A percentile compares a stretch with the other conserved stretches of the same genome.
These are phyloP conservation scores for Tuber calosporum DNA, from an alignment of 495 filamentous ascomycete genomes.

Conservation along the genomic window DNA sequence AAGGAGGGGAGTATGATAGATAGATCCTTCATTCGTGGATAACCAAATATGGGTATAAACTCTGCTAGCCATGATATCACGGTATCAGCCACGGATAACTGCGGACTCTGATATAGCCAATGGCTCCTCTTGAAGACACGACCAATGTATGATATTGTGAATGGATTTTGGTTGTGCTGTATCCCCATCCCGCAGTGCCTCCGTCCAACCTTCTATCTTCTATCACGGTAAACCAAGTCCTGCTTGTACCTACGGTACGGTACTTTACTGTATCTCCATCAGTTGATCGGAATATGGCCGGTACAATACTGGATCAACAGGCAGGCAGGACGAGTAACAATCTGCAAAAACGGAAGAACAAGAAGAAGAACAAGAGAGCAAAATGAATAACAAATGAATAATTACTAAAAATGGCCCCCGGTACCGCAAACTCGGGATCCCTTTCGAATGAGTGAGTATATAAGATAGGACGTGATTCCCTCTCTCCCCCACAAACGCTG, in stretches of 20 bases:
- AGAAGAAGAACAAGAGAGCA: too few relatives aligned
- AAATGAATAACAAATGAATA: conserved; percentile 26
- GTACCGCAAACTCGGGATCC: conserved; percentile 36
- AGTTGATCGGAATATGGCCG: neutral
- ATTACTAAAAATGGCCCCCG: conserved; percentile 27
- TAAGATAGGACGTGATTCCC: conserved; percentile 29
- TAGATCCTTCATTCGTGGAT: neutral
- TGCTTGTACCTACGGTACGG: too few relatives aligned
- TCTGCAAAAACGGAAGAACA: conserved; percentile 22
- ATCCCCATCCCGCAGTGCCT: conserved; percentile 23
- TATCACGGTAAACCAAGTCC: neutral
- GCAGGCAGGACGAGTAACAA: neutral
- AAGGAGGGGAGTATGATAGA: too few relatives aligned
- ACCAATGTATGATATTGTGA: conserved; percentile 26
- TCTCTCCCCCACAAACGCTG: conserved; percentile 9
- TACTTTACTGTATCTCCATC: neutral
- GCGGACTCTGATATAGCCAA: conserved; percentile 14
- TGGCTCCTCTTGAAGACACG: conserved; percentile 23
- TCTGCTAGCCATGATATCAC: neutral
- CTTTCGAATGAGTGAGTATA: conserved; percentile 25
- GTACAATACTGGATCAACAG: neutral
- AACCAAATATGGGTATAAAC: neutral
- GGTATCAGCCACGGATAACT: neutral
- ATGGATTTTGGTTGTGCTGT: conserved; percentile 19
- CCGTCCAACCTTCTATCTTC: too few relatives aligned